phyloP scores from a whole-genome alignment of 1,284 basidiomycete genomes.

The Butyriboletus appendiculatus region DNA sequence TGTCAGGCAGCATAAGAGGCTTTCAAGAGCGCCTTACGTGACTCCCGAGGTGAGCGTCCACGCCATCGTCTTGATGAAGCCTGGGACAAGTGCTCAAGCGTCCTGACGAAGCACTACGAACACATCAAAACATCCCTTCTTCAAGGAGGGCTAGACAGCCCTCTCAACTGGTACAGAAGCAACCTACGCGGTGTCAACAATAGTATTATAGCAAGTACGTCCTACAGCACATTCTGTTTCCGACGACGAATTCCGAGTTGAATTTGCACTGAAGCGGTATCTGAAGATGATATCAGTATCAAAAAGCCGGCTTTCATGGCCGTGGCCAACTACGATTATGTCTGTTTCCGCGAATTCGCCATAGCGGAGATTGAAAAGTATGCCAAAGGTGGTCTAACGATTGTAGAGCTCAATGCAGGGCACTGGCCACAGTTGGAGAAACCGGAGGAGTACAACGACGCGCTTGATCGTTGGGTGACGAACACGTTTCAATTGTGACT shows the following conservation, averaged over 20 bases:
- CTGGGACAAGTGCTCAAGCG: slow-evolving; percentile 1
- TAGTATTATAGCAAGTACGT: slow-evolving; percentile 24
- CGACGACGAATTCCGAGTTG: background rate
- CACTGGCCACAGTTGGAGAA: slow-evolving; percentile 35
- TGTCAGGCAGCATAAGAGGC: slow-evolving; percentile 25
- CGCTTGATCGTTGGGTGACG: slow-evolving; percentile 32
- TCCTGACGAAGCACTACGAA: slow-evolving; percentile 28
- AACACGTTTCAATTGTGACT: slow-evolving; percentile 20
- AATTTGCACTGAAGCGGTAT: slow-evolving; percentile 17
- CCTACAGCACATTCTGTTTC: background rate
- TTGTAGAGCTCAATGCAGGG: slow-evolving; percentile 33
- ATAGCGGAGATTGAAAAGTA: slow-evolving; percentile 29
- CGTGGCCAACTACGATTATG: slow-evolving; percentile 32
- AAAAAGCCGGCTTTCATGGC: slow-evolving; percentile 35
- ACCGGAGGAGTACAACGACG: slow-evolving; percentile 30
- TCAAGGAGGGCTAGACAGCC: slow-evolving; percentile 31
- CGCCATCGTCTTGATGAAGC: background rate
- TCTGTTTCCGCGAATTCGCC: slow-evolving; percentile 25
- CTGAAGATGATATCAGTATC: slow-evolving; percentile 26
- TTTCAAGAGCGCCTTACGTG: slow-evolving; percentile 33
- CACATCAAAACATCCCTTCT: slow-evolving; percentile 22
- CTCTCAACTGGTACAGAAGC: slow-evolving; percentile 34
- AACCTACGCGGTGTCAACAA: slow-evolving; percentile 28
- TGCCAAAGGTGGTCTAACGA: slow-evolving; percentile 28
- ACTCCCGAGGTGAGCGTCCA: slow-evolving; percentile 30